Evolutionary conservation across 805 yeast species (phyloP).

Genomic region (Saturnispora saitoi): DNA sequence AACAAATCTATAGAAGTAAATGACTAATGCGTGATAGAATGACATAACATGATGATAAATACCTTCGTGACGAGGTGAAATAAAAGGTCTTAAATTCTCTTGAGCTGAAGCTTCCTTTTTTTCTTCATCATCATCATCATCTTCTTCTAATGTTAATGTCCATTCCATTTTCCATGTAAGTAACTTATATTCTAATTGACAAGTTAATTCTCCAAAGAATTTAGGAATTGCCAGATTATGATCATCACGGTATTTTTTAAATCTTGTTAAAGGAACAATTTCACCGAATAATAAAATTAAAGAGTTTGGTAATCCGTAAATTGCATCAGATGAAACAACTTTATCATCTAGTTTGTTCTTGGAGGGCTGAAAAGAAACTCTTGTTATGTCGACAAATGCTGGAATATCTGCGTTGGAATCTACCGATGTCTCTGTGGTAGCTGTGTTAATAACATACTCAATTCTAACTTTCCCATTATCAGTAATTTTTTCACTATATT

Average conservation of each 20-base stretch:
- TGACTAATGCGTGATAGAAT: slow-evolving; percentile 61
- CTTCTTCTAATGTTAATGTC: slow-evolving; percentile 37
- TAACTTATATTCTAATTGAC: slow-evolving; percentile 42
- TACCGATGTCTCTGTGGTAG: slow-evolving; percentile 11
- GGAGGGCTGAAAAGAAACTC: slow-evolving; percentile 32
- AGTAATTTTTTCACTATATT: slow-evolving; percentile 35
- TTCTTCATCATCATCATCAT: slow-evolving; percentile 10
- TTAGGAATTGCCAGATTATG: slow-evolving; percentile 27
- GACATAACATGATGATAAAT: slow-evolving; percentile 74
- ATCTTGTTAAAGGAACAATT: slow-evolving; percentile 57
- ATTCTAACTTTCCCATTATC: slow-evolving; percentile 41
- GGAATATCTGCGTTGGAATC: slow-evolving; percentile 23
- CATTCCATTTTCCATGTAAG: slow-evolving; percentile 70
- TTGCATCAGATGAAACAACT: slow-evolving; percentile 64
- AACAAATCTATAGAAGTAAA: slow-evolving; percentile 63
- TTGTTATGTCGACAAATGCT: slow-evolving; percentile 36
- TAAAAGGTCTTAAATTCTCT: slow-evolving; percentile 21
- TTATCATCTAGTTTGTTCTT: slow-evolving; percentile 43
- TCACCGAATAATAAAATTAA: slow-evolving; percentile 64
- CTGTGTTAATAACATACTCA: slow-evolving; percentile 32
- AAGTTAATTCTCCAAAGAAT: slow-evolving; percentile 27
- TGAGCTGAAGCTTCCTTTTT: not conserved
- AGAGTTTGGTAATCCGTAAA: slow-evolving; percentile 81
- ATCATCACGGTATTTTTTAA: slow-evolving; percentile 45
- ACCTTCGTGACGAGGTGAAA: slow-evolving; percentile 55